Percentiles rank a stretch among this genome's conserved stretches.
phyloP scores from a whole-genome alignment of 2,329 filamentous ascomycete species.

The Stagonosporopsis chrysanthemi region DNA sequence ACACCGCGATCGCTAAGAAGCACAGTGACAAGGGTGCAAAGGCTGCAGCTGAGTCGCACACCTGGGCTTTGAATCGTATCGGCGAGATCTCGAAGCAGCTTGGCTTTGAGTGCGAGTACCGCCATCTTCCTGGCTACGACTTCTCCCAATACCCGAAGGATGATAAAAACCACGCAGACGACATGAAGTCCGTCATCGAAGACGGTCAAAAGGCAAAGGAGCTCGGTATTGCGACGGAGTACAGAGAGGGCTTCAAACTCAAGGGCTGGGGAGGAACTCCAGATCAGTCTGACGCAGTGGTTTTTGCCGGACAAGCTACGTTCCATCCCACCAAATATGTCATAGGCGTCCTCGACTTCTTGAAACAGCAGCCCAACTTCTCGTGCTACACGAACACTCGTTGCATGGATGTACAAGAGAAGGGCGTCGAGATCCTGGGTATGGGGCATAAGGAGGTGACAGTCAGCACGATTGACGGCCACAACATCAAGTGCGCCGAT shows the following conservation, averaged over 20 bases:
- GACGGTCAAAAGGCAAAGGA: conserved; percentile 56
- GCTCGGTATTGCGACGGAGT: conserved; percentile 55
- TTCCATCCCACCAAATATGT: conserved; percentile 67
- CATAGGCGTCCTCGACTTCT: conserved; percentile 60
- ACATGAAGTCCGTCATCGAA: conserved; percentile 55
- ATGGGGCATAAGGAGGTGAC: conserved; percentile 56
- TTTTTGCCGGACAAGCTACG: conserved; percentile 59
- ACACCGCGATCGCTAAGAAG: conserved; percentile 59
- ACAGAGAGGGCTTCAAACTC: conserved; percentile 56
- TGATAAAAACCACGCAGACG: conserved; percentile 54
- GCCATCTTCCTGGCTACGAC: conserved; percentile 58
- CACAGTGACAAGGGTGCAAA: conserved; percentile 60
- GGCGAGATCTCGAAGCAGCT: conserved; percentile 59
- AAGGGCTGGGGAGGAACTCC: conserved; percentile 60
- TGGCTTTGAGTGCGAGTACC: conserved; percentile 65
- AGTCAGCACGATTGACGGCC: conserved; percentile 56
- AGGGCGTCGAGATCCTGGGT: conserved; percentile 56
- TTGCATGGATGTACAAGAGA: conserved; percentile 58
- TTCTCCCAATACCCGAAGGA: conserved; percentile 59
- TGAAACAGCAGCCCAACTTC: conserved; percentile 62
- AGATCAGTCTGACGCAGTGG: conserved; percentile 60
- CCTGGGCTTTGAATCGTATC: conserved; percentile 61
- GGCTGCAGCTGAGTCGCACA: conserved; percentile 61
- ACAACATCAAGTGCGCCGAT: conserved; percentile 58
- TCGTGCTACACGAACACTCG: conserved; percentile 61